phyloP scores from a whole-genome alignment of 2,329 filamentous ascomycete genomes.

The Neurospora sp. region DNA sequence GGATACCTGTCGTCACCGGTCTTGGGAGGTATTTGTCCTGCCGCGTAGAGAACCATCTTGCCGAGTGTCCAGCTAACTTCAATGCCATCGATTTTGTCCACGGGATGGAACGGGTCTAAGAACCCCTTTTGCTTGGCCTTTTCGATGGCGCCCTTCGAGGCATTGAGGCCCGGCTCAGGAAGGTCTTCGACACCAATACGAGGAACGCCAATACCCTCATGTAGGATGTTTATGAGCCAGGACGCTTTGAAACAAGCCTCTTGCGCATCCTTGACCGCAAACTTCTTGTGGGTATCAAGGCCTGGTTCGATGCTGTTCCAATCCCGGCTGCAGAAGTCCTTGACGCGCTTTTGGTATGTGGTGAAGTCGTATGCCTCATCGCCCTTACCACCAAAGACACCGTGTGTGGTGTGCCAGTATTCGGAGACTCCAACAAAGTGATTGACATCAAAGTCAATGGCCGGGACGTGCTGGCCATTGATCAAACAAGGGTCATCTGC shows the following conservation, averaged over 20 bases:
- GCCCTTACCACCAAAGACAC: constrained; percentile 72
- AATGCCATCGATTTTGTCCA: constrained; percentile 82
- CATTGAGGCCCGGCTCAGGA: constrained; percentile 47
- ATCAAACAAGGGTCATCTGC: constrained; percentile 76
- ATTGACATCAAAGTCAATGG: constrained; percentile 94
- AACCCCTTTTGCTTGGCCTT: constrained; percentile 66
- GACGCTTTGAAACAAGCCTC: constrained; percentile 97
- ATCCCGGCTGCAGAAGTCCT: constrained; percentile 73
- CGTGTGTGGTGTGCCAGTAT: constrained; percentile 98
- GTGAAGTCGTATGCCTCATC: constrained; percentile 83
- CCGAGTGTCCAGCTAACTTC: constrained; percentile 97
- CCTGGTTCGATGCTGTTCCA: constrained; percentile 69
- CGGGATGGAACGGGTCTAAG: constrained; percentile 78
- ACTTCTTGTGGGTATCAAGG: constrained; percentile 51
- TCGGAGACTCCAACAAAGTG: constrained; percentile 97
- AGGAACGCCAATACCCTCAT: constrained; percentile 91
- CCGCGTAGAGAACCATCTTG: constrained; percentile 91
- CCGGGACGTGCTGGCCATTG: constrained; percentile 84
- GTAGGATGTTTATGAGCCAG: constrained; percentile 93
- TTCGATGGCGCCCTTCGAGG: constrained; percentile 60
- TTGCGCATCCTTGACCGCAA: constrained; percentile 64
- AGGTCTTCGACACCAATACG: constrained; percentile 67
- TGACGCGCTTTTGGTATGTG: constrained; percentile 78
- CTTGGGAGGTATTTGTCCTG: constrained; percentile 69
- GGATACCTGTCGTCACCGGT: constrained; percentile 50